Base-by-base conservation (phyloP, 768 basidiomycete genomes). In the Lactarius pseudohatsudake region DNA sequence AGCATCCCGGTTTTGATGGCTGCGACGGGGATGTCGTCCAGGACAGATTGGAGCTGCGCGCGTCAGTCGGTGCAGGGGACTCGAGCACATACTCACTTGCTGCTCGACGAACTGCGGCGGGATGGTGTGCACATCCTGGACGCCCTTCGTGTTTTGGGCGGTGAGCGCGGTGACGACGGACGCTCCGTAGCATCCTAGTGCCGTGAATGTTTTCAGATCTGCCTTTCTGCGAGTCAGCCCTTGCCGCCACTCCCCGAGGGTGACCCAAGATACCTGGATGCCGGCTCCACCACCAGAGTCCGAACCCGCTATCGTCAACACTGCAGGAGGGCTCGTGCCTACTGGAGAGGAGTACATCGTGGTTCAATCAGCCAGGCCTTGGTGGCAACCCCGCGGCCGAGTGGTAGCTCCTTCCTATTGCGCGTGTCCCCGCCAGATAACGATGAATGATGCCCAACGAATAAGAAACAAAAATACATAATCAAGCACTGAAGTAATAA, bases 1-100 rank as follows among this genome's bases (percentile, higher is more conserved):
- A 98, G 81, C 96, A 97, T 96, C 15, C 96, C 95, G 0, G 90
- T 91, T 77, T 98, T 98, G 70, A 97, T 85, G 1, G 87, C 89
- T 45, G 81, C 77, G 13, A 92, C 79, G 6, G 85, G 76, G 43
- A 92, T 82, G 73, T 97, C 95, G 15, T 82, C 80, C 32, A 96
- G 74, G 3, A 97, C 84, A 0, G 87, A 86, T 11, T 73, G 75
- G 22, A 96, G 81, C 92, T 95, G 41, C 34, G 71, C 4, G n/a
- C 30, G 22, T 45, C 38, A 18, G 43, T n/a, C 26, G 10, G 54
- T 55, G 45, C 43, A 36, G 34, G 10, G 36, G 36, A 10, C 45
- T 41, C 6, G 16, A 10, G 43, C 18, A 16, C 9, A n/a, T 56
- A 75, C 80, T 62, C 32, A 86, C 92, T 82, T 97, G 96, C 69